Evolutionary conservation across 352 stramenopile species (phyloP), one percentile per base, ranked within the genome.

Genomic region (Phytophthora sansomeana): DNA sequence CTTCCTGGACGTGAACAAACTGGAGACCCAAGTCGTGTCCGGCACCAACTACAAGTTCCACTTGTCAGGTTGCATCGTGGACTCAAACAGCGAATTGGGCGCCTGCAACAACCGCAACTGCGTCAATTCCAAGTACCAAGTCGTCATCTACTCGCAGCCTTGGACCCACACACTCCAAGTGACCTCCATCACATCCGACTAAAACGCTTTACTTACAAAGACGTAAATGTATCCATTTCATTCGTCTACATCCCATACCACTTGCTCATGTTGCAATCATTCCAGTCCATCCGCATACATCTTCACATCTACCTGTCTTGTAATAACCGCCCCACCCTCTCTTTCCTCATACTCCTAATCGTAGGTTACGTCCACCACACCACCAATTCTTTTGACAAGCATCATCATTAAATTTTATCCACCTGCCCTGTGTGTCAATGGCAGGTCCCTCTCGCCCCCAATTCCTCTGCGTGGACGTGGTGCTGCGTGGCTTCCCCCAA

Each of bases 31-130:
- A 50, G 60, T 61, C 48, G 76, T 84, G 3, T 68, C 76, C 9
- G 76, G 76, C 46, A 80, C 70, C 24, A 80, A 80, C 56, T 81
- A 80, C 60, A 69, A 67, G 35, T 84, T 80, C 67, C 41, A 75
- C 33, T 39, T 80, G 19, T 33, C 69, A 9, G 76, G 66, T 6
- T 84, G 76, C 58, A 36, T 53, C 28, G 60, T 76, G 19, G 41
- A 59, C 48, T 76, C 68, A 19, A 28, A 49, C 13, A 46, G 50
- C n/a, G 54, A 69, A 24, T 29, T 79, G 17, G 71, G 67, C 16
- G 63, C 63, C 44, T 79, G 72, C 54, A 46, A 46, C 36, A 49
- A 74, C 49, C 67, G 58, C 43, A 51, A 71, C 47, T 79, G 72
- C 44, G 48, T 58, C 6, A 35, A 50, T 9, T 26, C 38, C 6